A percentile compares a stretch with the other conserved stretches of the same genome.
These are phyloP conservation scores for Fraxinus latifolia DNA, from an alignment of 305 asterid genomes.

Conservation along the genomic window DNA sequence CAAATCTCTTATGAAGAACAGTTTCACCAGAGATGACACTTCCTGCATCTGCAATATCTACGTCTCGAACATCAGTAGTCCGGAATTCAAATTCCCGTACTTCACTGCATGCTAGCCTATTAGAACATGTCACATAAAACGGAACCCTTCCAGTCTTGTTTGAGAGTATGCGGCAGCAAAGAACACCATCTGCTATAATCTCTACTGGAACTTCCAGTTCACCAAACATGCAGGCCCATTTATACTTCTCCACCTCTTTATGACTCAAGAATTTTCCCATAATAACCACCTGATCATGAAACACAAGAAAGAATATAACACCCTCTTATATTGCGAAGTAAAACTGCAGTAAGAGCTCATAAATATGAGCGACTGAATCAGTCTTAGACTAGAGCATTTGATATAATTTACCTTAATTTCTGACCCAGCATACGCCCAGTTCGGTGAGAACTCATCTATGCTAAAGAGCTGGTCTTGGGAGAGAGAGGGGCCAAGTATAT, in stretches of 20 bases:
- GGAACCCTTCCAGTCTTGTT: constrained; percentile 80
- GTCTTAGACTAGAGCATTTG: constrained; percentile 5
- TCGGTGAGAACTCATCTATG: constrained; percentile 85
- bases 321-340: neutral
- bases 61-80: constrained; percentile 37
- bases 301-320: constrained; percentile 9
- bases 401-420: constrained; percentile 60
- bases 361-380: constrained; percentile 18
- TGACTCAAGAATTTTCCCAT: constrained; percentile 69
- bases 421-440: constrained; percentile 72
- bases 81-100: constrained; percentile 86
- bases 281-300: constrained; percentile 60
- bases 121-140: constrained; percentile 86
- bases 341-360: constrained; percentile 1
- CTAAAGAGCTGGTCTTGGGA: constrained; percentile 87
- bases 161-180: constrained; percentile 73
- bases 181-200: constrained; percentile 74
- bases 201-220: constrained; percentile 89
- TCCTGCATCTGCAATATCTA: constrained; percentile 32
- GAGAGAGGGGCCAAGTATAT: constrained; percentile 69
- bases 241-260: constrained; percentile 52
- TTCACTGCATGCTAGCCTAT: constrained; percentile 97
- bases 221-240: constrained; percentile 98
- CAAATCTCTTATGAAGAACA: constrained; percentile 69
- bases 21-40: constrained; percentile 48